phyloP scores from a whole-genome alignment of 176 grass and related monocot genomes.

The Carex cristatella region DNA sequence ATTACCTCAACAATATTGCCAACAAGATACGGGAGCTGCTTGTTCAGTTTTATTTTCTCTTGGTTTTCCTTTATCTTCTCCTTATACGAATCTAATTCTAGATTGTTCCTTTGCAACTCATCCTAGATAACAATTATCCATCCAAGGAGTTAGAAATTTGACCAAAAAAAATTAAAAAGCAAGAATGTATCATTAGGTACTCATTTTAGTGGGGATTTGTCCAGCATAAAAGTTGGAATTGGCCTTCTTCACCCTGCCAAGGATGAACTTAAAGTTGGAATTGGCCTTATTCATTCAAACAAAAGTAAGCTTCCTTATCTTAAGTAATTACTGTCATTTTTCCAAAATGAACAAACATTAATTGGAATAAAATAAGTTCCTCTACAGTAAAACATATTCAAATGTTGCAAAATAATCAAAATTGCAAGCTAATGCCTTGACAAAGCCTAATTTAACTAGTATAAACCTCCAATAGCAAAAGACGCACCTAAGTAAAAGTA shows the following conservation, averaged over 20 bases:
- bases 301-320: too few species aligned
- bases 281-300: too few species aligned
- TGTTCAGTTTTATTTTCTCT: slow-evolving; percentile 87
- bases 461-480: background rate
- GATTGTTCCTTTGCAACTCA: slow-evolving; percentile 65
- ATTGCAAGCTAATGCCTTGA: background rate
- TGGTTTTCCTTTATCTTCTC: slow-evolving; percentile 86
- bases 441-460: background rate
- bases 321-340: too few species aligned
- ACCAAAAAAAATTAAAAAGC: background rate
- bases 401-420: background rate
- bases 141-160: background rate
- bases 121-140: slow-evolving; percentile 21
- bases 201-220: background rate
- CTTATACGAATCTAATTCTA: slow-evolving; percentile 66
- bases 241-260: background rate
- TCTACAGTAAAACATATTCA: too few species aligned
- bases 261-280: too few species aligned
- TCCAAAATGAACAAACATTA: too few species aligned
- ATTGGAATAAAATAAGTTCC: too few species aligned
- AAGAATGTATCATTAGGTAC: background rate
- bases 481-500: background rate
- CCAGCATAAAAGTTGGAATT: background rate
- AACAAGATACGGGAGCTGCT: slow-evolving; percentile 76
- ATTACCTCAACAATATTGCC: slow-evolving; percentile 83